These are phyloP conservation scores for Candida adriatica DNA, from an alignment of 805 yeast species.

Conservation along the genomic window DNA sequence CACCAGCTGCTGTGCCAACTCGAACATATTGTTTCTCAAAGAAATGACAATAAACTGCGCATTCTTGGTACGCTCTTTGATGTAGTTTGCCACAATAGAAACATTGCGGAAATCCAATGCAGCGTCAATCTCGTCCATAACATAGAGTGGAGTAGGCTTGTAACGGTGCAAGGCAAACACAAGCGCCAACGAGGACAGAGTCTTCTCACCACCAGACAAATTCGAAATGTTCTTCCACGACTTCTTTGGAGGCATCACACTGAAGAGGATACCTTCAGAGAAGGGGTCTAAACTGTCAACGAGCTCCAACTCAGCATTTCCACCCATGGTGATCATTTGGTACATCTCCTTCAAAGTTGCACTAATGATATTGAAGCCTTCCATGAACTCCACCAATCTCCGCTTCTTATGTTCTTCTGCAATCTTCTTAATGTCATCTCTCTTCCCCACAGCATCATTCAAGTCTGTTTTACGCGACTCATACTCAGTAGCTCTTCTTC, in stretches of 20 bases:
- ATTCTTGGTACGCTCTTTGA: slow-evolving; percentile 89
- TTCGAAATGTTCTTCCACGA: slow-evolving; percentile 95
- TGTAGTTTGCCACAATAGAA: slow-evolving; percentile 94
- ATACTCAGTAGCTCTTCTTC: slow-evolving; percentile 57
- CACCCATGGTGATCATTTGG: slow-evolving; percentile 98
- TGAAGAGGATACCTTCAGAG: slow-evolving; percentile 90
- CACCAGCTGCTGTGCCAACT: slow-evolving; percentile 85
- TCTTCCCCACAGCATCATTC: slow-evolving; percentile 54
- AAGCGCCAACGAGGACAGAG: slow-evolving; percentile 86
- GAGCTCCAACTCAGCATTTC: slow-evolving; percentile 93
- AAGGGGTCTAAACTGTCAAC: slow-evolving; percentile 98
- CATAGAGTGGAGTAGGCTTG: slow-evolving; percentile 95
- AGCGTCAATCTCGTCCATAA: slow-evolving; percentile 99
- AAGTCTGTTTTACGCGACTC: slow-evolving; percentile 56
- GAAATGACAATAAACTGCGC: slow-evolving; percentile 97
- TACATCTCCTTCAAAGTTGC: slow-evolving; percentile 92
- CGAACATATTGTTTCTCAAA: slow-evolving; percentile 95
- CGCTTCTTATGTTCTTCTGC: slow-evolving; percentile 66
- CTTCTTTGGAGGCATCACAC: slow-evolving; percentile 99
- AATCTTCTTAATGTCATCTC: slow-evolving; percentile 56
- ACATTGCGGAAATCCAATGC: slow-evolving; percentile 96
- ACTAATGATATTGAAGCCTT: slow-evolving; percentile 83
- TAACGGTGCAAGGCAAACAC: slow-evolving; percentile 95
- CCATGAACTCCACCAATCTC: slow-evolving; percentile 85
- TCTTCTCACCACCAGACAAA: slow-evolving; percentile 96